Percentiles rank a stretch among this genome's conserved stretches.
phyloP scores from a whole-genome alignment of 2,329 filamentous ascomycete species.

The Chaetomium sp. region DNA sequence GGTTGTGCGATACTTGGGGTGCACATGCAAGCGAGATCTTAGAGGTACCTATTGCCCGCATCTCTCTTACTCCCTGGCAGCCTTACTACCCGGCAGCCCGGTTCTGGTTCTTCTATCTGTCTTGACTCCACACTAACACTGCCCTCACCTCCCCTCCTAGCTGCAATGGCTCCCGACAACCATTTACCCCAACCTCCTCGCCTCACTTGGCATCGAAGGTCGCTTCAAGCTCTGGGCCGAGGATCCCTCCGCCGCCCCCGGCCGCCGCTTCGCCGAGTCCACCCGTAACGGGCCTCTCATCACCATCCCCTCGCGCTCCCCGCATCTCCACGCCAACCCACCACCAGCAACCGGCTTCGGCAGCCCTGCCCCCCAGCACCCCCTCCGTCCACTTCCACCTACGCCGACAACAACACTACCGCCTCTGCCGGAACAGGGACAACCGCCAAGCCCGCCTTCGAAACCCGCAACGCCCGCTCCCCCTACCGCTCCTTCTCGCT shows the following conservation, averaged over 20 bases:
- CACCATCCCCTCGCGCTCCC: constrained; percentile 24
- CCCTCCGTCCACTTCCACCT: background rate
- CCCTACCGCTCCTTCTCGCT: constrained; percentile 83
- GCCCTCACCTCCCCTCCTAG: constrained; percentile 45
- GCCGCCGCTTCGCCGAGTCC: constrained; percentile 72
- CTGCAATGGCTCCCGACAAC: constrained; percentile 93
- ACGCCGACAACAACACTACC: constrained; percentile 2
- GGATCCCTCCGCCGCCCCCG: constrained; percentile 77
- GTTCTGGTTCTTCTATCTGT: too few species aligned
- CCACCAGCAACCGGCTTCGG: constrained; percentile 31
- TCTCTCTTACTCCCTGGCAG: too few species aligned
- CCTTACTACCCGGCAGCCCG: too few species aligned
- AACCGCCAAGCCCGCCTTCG: constrained; percentile 52
- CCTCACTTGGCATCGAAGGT: constrained; percentile 86
- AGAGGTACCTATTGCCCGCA: constrained; percentile 60
- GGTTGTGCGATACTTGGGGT: constrained; percentile 81
- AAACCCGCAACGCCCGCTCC: constrained; percentile 60
- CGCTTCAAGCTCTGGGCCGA: constrained; percentile 92
- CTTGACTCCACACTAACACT: background rate
- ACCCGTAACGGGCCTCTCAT: constrained; percentile 38
- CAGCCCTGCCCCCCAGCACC: constrained; percentile 19
- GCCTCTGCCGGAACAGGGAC: constrained; percentile 21
- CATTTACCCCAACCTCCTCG: constrained; percentile 81
- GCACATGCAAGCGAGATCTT: constrained; percentile 89
- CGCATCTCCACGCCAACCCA: constrained; percentile 30